Evolutionary conservation across 139 green algal genomes (phyloP).

Genomic region (Gonium pectorale): DNA sequence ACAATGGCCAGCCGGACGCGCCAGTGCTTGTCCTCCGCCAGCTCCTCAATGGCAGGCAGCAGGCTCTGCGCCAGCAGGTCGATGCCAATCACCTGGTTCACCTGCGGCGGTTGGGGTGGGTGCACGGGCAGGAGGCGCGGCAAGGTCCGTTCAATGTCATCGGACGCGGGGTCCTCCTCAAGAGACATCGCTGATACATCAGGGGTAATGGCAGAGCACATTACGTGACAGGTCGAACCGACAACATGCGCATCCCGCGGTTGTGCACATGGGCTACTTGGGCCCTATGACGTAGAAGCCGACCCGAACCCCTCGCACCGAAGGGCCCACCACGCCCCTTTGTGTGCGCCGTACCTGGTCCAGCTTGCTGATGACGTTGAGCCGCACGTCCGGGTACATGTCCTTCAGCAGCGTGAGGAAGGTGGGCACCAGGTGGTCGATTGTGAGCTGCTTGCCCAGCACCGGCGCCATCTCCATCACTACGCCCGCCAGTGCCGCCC

Average conservation of each 20-base stretch:
- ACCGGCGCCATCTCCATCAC: constrained; percentile 96
- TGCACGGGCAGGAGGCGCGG: too few relatives aligned
- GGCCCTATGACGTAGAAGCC: too few relatives aligned
- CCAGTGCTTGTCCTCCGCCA: constrained; percentile 99
- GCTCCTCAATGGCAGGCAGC: constrained; percentile 96
- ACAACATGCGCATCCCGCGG: too few relatives aligned
- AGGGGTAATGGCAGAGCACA: too few relatives aligned
- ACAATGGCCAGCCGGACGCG: constrained; percentile 98
- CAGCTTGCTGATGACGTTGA: constrained; percentile 99
- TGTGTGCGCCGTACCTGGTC: constrained; percentile 93
- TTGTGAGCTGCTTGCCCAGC: constrained; percentile 85
- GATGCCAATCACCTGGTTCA: constrained; percentile 92
- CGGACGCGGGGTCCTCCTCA: too few relatives aligned
- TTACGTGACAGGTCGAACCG: too few relatives aligned
- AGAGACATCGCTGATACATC: too few relatives aligned
- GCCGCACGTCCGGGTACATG: constrained; percentile 94
- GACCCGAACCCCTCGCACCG: too few relatives aligned
- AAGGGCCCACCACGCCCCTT: too few relatives aligned
- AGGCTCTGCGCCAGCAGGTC: constrained; percentile 94
- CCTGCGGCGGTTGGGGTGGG: too few relatives aligned
- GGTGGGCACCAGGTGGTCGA: constrained; percentile 94
- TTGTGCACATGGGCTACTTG: too few relatives aligned
- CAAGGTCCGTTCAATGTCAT: too few relatives aligned
- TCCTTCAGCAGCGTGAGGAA: constrained; percentile 97
- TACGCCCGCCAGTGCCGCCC: constrained; percentile 90